Conservation (phyloP, 2,329 filamentous ascomycete genomes). For the Phaeoacremonium minimum region DNA sequence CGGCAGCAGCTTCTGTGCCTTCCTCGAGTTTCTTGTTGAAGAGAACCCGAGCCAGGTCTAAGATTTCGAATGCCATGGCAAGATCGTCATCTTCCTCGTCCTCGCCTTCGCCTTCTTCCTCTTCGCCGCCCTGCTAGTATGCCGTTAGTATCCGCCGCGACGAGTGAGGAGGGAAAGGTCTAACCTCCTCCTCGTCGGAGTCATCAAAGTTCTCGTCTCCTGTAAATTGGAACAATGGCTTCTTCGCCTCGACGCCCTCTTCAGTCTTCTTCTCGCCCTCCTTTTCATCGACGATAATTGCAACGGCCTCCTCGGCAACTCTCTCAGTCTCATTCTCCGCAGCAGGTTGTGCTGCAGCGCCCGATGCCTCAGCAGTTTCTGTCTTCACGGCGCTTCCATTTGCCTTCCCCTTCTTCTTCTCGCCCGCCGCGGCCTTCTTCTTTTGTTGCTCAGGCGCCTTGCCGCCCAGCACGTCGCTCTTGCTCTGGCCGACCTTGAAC, state of each 20-base stretch:
- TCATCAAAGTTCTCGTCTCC: constrained; percentile 93
- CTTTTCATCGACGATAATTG: constrained; percentile 38
- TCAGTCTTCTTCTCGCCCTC: constrained; percentile 30
- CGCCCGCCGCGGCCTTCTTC: constrained; percentile 44
- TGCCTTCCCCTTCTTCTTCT: constrained; percentile 43
- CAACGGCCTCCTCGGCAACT: constrained; percentile 40
- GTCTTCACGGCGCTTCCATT: constrained; percentile 32
- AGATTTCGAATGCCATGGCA: constrained; percentile 75
- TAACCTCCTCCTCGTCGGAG: constrained; percentile 70
- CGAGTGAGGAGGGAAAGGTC: background rate
- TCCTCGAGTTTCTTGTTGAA: constrained; percentile 52
- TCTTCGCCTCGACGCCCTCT: constrained; percentile 48
- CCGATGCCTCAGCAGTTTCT: constrained; percentile 26
- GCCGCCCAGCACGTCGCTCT: constrained; percentile 89
- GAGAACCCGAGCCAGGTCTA: constrained; percentile 71
- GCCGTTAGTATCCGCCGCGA: constrained; percentile 2
- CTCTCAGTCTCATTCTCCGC: constrained; percentile 27
- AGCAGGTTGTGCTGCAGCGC: constrained; percentile 29
- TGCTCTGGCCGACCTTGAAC: constrained; percentile 89
- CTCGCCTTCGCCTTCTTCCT: constrained; percentile 35
- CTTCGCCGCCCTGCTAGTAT: constrained; percentile 27
- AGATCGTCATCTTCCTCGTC: constrained; percentile 67
- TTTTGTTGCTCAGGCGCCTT: constrained; percentile 60
- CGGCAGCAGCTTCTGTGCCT: constrained; percentile 24
- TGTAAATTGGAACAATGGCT: constrained; percentile 84